phyloP scores from a whole-genome alignment of 2,329 filamentous ascomycete species.

The Penicillium sp. region DNA sequence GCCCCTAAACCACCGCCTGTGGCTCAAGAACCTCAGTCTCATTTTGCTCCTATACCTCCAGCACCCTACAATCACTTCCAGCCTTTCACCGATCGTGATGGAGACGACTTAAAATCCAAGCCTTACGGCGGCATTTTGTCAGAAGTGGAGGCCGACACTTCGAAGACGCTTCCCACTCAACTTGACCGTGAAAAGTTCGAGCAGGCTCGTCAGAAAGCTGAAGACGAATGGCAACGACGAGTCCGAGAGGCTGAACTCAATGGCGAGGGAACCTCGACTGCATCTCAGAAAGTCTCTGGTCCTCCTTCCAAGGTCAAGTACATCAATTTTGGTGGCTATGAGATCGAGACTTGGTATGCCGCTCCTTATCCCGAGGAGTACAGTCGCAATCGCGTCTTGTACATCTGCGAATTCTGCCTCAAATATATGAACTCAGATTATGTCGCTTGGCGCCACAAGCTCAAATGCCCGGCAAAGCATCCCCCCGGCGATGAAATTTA shows the following conservation, averaged over 20 bases:
- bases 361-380: constrained; percentile 98
- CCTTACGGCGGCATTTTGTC: constrained; percentile 91
- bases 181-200: constrained; percentile 83
- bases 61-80: constrained; percentile 73
- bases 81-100: constrained; percentile 81
- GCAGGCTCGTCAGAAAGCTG: constrained; percentile 79
- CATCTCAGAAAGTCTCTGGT: constrained; percentile 68
- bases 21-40: constrained; percentile 45
- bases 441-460: constrained; percentile 94
- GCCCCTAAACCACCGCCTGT: constrained; percentile 40
- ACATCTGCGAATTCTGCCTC: constrained; percentile 97
- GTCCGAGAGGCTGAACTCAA: constrained; percentile 58
- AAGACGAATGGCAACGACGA: constrained; percentile 80
- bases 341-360: constrained; percentile 99
- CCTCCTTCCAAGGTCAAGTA: constrained; percentile 96
- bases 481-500: constrained; percentile 98
- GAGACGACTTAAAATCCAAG: constrained; percentile 82
- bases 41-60: constrained; percentile 56
- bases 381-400: constrained; percentile 90
- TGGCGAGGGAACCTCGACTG: constrained; percentile 57
- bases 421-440: constrained; percentile 99
- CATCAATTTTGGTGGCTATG: constrained; percentile 94
- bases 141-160: constrained; percentile 84
- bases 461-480: constrained; percentile 93
- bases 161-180: constrained; percentile 73